These are phyloP conservation scores for Lactarius indigo DNA, from an alignment of 768 basidiomycete genomes.

Conservation along the genomic window DNA sequence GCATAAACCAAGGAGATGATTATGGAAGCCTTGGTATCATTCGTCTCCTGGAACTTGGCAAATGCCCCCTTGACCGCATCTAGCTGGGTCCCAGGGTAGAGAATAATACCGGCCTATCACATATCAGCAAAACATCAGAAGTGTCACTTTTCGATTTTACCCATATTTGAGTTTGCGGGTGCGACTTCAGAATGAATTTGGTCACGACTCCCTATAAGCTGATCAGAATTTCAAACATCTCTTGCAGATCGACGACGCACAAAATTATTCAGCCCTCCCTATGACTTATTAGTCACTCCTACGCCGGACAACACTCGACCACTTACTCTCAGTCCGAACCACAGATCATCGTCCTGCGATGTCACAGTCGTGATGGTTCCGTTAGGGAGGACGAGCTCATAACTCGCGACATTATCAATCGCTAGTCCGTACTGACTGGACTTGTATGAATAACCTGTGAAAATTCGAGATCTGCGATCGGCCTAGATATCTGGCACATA, in stretches of 20 bases:
- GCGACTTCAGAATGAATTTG: neutral
- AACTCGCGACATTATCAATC: constrained; percentile 33
- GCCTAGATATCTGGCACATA: neutral
- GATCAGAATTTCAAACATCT: neutral
- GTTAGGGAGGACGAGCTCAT: constrained; percentile 31
- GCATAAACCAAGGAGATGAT: neutral
- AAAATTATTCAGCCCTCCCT: constrained; percentile 15
- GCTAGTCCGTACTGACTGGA: constrained; percentile 35
- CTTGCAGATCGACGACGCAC: neutral
- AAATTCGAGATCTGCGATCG: neutral
- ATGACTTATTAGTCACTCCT: neutral
- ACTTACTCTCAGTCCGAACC: constrained; percentile 11
- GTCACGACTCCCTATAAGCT: constrained; percentile 10
- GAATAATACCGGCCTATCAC: neutral
- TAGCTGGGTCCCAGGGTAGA: neutral
- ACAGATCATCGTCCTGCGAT: neutral
- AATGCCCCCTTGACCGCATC: neutral
- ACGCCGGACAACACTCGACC: too few species aligned
- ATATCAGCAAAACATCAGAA: neutral
- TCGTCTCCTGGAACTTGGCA: neutral
- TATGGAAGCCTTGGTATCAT: neutral
- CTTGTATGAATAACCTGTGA: constrained; percentile 33
- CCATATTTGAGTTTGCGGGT: constrained; percentile 9
- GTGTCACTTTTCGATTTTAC: neutral
- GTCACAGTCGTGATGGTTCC: constrained; percentile 25